Evolutionary conservation across 257 asterid species (phyloP), one percentile per base, ranked within the genome.

Genomic region (Agastache rugosa): DNA sequence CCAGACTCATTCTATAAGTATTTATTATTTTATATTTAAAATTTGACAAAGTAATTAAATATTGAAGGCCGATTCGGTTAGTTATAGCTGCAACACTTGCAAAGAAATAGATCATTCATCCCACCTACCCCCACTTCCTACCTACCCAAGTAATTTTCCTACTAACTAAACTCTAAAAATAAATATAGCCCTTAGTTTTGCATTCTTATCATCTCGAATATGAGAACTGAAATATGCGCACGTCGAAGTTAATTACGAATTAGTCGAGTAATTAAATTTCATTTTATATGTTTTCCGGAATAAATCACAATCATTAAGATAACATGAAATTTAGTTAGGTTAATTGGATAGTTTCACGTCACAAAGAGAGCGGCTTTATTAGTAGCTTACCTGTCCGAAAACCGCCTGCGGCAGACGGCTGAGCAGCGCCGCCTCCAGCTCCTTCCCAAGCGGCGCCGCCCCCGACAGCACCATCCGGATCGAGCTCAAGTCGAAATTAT

Each of bases 361-460:
- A n/a, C 27, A 16, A 67, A 67, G 45, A 16, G 5, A 15, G 56
- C 63, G 73, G 60, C 53, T n/a, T n/a, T n/a, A n/a, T n/a, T n/a
- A n/a, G n/a, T n/a, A n/a, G n/a, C n/a, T 20, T 81, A 91, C 97
- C 97, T 92, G 97, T 15, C 96, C 97, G 1, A 92, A 83, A n/a
- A 84, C 74, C 23, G 97, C 97, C 69, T 87, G 95, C n/a, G 97
- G 96, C 76, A 92, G 44, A 2, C 93, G 86, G 71, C 74, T 66
- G 63, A 69, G 90, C 6, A 92, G 81, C 7, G 96, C 96, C 53
- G 67, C 80, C 63, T 90, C 97, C 63, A 92, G 84, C 72, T 88
- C 97, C 86, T 85, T 90, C 63, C 97, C 97, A 4, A 92, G 88
- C 77, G 97, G 96, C 42, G 97, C 97, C 7, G 97, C 97, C 35